A percentile compares a stretch with the other conserved stretches of the same genome.
These are phyloP conservation scores for Candida silvicultrix DNA, from an alignment of 805 yeast species.

Conservation along the genomic window DNA sequence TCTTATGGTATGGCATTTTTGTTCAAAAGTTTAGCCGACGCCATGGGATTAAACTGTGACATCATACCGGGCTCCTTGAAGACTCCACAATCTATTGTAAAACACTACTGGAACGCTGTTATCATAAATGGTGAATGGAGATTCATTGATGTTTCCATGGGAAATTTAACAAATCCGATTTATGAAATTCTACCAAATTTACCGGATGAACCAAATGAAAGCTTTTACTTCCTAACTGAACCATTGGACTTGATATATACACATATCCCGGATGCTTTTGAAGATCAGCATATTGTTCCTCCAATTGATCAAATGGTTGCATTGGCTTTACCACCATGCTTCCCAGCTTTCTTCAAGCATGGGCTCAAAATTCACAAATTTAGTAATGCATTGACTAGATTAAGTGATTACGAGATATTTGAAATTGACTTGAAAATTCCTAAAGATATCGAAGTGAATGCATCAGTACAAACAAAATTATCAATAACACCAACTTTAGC, in stretches of 20 bases:
- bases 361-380: constrained; percentile 56
- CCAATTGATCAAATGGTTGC: constrained; percentile 76
- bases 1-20: constrained; percentile 72
- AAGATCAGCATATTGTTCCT: constrained; percentile 82
- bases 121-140: constrained; percentile 72
- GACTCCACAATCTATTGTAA: constrained; percentile 63
- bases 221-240: constrained; percentile 69
- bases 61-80: constrained; percentile 80
- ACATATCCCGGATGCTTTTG: constrained; percentile 76
- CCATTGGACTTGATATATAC: constrained; percentile 76
- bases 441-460: constrained; percentile 57
- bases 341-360: constrained; percentile 69
- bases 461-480: constrained; percentile 45
- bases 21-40: constrained; percentile 64
- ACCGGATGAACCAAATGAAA: constrained; percentile 25
- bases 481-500: constrained; percentile 49
- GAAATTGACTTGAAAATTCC: constrained; percentile 78
- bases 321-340: constrained; percentile 76
- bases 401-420: constrained; percentile 69
- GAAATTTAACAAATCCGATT: constrained; percentile 50
- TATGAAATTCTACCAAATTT: constrained; percentile 32
- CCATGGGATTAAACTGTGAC: constrained; percentile 67
- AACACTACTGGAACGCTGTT: constrained; percentile 88
- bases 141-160: constrained; percentile 67
- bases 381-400: constrained; percentile 68